phyloP scores from a whole-genome alignment of 805 yeast genomes.

The Candida sonorensis region DNA sequence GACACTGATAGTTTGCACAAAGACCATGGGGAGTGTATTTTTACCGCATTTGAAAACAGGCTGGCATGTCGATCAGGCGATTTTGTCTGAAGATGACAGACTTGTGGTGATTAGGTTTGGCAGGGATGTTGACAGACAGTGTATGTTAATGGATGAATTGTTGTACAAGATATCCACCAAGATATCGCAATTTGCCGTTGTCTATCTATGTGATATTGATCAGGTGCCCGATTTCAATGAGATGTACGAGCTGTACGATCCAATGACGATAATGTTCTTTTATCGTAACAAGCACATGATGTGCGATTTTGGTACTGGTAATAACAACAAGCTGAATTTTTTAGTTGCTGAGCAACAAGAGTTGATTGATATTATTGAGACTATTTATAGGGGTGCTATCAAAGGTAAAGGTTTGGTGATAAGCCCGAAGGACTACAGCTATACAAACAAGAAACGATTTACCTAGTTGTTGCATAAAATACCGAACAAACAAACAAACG shows the following conservation, averaged over 20 bases:
- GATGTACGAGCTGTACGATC: conserved; percentile 88
- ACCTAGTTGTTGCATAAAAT: no score
- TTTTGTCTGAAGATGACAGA: conserved; percentile 81
- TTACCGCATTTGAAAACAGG: conserved; percentile 77
- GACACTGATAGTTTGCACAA: no score
- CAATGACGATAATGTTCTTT: conserved; percentile 90
- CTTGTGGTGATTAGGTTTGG: conserved; percentile 89
- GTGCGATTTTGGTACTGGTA: conserved; percentile 98
- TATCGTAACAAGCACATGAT: conserved; percentile 91
- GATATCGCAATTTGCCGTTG: conserved; percentile 79
- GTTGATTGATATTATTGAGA: conserved; percentile 83
- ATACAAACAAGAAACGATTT: conserved; percentile 13
- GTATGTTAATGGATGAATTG: conserved; percentile 88
- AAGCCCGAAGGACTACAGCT: conserved; percentile 68
- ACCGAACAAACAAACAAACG: no score
- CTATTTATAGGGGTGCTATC: conserved; percentile 82
- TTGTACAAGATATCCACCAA: conserved; percentile 74
- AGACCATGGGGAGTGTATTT: conserved; percentile 84
- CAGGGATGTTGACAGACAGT: conserved; percentile 62
- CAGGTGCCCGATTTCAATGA: conserved; percentile 86
- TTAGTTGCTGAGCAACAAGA: conserved; percentile 75
- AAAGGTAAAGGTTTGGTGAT: conserved; percentile 90
- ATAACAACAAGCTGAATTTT: conserved; percentile 90
- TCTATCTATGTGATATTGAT: conserved; percentile 83
- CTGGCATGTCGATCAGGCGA: conserved; percentile 98